Base-by-base conservation (phyloP, 805 yeast genomes). In the Metschnikowia similis region DNA sequence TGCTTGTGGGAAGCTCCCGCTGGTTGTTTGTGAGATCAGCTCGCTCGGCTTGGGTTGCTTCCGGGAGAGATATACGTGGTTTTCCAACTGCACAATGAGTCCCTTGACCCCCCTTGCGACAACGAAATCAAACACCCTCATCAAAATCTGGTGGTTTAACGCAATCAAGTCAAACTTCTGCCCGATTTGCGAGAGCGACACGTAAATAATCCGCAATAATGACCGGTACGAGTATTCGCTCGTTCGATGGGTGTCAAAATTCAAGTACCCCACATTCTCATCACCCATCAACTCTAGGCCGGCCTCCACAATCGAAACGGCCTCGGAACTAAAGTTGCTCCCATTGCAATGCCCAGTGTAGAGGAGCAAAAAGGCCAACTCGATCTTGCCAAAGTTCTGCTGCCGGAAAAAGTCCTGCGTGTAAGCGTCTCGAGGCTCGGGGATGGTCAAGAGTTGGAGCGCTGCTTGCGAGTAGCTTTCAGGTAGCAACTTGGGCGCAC, bases 41-140 rank as follows among this genome's bases (percentile, higher is more conserved):
- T 21, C 21, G 21, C 21, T 21, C 21, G 31, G 31, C 31, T 29
- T 29, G 31, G 31, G 4, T 1, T 31, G 66, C 50, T 67, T 63
- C 16, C 63, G 61, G 41, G 77, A 59, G 40, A 75, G 63, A 57
- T 76, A 70, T 4, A 82, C 79, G 40, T 79, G 82, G 39, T 81
- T 74, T 55, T 84, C 86, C 16, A 85, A 73, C 28, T 82, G 78
- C 8, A 79, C 74, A 49, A 85, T 73, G 28, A 87, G 65, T 2
- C 79, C 70, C 36, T 77, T 78, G n/a, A 85, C 75, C 0, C 94
- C 89, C 55, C 77, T 80, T 7, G 88, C 80, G 29, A 87, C 76
- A 10, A 87, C 79, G 37, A 78, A 65, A 45, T 81, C 85, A 59
- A 88, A 83, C 36, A 84, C 76, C 52, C 71, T 84, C 42, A 75